Base-by-base conservation (phyloP, 2,329 filamentous ascomycete species). In the Celoporthe dispersa region DNA sequence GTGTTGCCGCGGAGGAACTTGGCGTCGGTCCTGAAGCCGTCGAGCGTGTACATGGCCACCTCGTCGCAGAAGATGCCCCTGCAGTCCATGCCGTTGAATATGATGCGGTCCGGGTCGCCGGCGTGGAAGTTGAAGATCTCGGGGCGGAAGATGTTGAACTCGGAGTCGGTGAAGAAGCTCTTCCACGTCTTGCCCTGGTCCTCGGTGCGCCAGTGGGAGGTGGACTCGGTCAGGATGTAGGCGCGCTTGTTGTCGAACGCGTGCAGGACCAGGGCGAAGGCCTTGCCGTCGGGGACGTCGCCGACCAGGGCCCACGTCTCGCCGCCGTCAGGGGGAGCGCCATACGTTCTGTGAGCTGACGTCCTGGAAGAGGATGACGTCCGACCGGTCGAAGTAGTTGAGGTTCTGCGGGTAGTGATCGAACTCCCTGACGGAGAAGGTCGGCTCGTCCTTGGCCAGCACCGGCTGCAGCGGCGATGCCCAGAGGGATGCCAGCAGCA, bases 321-420 rank as follows among this genome's bases (percentile, higher is more conserved):
- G 74, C 96, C 97, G 53, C 92, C 94, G 82, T 98, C 89, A 62
- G 86, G 85, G n/a, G 60, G 95, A 97, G 71, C 93, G 90, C 80
- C 91, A 94, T 66, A 97, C 85, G 72, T 88, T 89, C 71, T 86
- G 85, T 55, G 86, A 86, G 19, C 85, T 80, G 64, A 83, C 77
- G 78, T 97, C 92, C 75, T 91, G 90, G 77, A 94, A 90, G 61
- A 98, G 81, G 70, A 97, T 85, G 66, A 92, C 88, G 79, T 97
- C 91, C 74, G 93, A 94, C 79, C 95, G 93, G 77, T 96, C 91
- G 78, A 99, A 98, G 82, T 97, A 99, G 81, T 92, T 92, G 74
- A 98, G 83, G 78, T 90, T 90, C 67, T 82, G 78, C 0, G 94
- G 92, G 67, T 85, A 81, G 75, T 90, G 84, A 60, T 91, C 84